Evolutionary conservation across 257 asterid species (phyloP), one percentile per base, ranked within the genome.

Genomic region (Fraxinus americana): DNA sequence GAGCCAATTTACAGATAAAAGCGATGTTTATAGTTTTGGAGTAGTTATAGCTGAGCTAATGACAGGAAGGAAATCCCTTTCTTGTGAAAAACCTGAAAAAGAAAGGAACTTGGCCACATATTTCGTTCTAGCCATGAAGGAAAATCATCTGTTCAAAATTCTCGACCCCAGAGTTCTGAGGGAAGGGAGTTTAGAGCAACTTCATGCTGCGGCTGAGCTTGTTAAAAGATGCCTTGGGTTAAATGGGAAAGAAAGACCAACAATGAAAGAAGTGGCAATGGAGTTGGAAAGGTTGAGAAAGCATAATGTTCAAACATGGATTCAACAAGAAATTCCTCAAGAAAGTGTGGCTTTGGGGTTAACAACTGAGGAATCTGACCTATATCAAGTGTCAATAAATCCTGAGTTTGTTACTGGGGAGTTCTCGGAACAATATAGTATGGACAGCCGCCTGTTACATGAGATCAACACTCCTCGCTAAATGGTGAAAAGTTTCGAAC

Each of bases 21-120:
- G 97, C 29, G 98, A 91, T 5, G 96, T 93, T 0, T 93, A 91
- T 50, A 89, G 98, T 34, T 91, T 93, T 1, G 94, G 98, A 4
- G 97, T 93, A 0, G 94, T 93, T 4, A 86, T 91, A n/a, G 84
- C 90, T 0, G 94, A 93, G 67, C 93, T 93, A 2, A 5, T 90
- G 67, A 93, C 97, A 0, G 92, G 96, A 14, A 82, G 81, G 12
- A 91, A 79, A 73, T 92, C 96, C 0, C 82, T 93, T 7, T 89
- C 86, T 10, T 74, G 66, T 83, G 91, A 82, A 0, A 78, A 84
- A 78, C 74, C 77, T 72, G 84, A 77, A 0, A 91, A 86, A 13
- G 81, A 86, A 16, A 84, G 91, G 2, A 90, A 88, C 73, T 78
- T 93, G 36, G 82, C 93, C 0, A 85, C 89, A 0, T 87, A 72